Base-by-base conservation (phyloP, 2,329 filamentous ascomycete genomes). In the Colletotrichum sp. region DNA sequence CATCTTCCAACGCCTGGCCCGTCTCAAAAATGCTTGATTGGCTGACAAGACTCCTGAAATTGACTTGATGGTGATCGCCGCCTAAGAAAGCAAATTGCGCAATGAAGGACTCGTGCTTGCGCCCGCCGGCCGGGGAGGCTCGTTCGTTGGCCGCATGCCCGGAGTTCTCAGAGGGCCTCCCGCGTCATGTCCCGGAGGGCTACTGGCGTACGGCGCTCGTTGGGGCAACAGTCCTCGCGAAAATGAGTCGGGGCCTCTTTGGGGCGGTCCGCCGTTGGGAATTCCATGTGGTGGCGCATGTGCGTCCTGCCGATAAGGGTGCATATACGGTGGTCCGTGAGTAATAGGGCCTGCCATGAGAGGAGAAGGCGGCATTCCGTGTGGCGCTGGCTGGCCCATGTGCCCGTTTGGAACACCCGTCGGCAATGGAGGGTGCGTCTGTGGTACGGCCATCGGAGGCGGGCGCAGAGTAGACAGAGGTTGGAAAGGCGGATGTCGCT, bases 31-130 rank as follows among this genome's bases (percentile, higher is more conserved):
- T 24, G 59, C 30, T 52, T n/a, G n/a, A 52, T 52, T 52, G 10
- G 24, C 55, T 26, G n/a, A 26, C 16, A 21, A 59, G 24, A 59
- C 21, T 59, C 34, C 34, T 64, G 28, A 32, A 64, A 16, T 9
- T 26, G 7, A 39, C 16, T 34, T 26, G 30, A 39, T 39, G 28
- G 16, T 32, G 18, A 44, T 52, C 39, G 16, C 39, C 21, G 15
- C 32, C 28, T 84, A 95, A 64, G 92, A 93, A 70, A 96, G 88
- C 65, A 96, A 84, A 80, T 96, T 96, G 79, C 93, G 91, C 77
- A 96, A 83, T 12, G 94, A 95, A 13, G 94, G 94, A 81, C 93
- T 96, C 18, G 94, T 93, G 80, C 94, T 96, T 6, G 94, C 94
- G n/a, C 93, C 93, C 7, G 81, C 80, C 68, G 85, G 80, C 63